Conservation (phyloP, 2,329 filamentous ascomycete genomes). For the Ceratocystis cubensis region DNA sequence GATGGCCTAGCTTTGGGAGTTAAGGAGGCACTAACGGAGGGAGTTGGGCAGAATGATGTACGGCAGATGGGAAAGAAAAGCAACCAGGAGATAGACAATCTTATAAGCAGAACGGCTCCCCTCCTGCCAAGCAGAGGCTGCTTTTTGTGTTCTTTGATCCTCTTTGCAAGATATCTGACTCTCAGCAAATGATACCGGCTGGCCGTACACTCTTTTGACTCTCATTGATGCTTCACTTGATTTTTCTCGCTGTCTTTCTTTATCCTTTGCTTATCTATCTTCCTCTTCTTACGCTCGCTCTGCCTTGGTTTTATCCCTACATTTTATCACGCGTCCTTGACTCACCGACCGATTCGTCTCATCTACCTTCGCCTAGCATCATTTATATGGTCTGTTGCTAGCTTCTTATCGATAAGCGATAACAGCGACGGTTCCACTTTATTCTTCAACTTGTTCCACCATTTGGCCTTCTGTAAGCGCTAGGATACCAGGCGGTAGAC, state of each 20-base stretch:
- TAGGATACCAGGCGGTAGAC: not conserved
- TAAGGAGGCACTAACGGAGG: not conserved
- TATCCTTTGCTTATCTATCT: not conserved
- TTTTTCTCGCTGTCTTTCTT: slow-evolving; percentile 3
- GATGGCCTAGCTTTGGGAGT: not conserved
- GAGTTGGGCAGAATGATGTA: too few relatives aligned
- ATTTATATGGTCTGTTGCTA: not conserved
- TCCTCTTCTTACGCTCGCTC: slow-evolving; percentile 1
- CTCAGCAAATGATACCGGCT: not conserved
- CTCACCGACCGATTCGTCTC: not conserved
- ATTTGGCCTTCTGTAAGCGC: not conserved
- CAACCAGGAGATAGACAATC: not conserved
- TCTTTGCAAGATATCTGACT: slow-evolving; percentile 9
- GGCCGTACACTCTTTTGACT: slow-evolving; percentile 10
- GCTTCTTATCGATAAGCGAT: not conserved
- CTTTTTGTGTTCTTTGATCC: slow-evolving; percentile 11
- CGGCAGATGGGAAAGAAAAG: not conserved
- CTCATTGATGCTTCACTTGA: not conserved
- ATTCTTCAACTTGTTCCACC: not conserved
- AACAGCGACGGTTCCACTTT: not conserved
- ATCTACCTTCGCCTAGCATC: not conserved
- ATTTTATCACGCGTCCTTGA: not conserved
- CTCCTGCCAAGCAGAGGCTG: not conserved
- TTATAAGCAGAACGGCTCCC: not conserved
- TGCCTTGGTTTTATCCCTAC: slow-evolving; percentile 1